A percentile compares a stretch with the other conserved stretches of the same genome.
phyloP scores from a whole-genome alignment of 2,329 filamentous ascomycete genomes.

The Metarhizium robertsii region DNA sequence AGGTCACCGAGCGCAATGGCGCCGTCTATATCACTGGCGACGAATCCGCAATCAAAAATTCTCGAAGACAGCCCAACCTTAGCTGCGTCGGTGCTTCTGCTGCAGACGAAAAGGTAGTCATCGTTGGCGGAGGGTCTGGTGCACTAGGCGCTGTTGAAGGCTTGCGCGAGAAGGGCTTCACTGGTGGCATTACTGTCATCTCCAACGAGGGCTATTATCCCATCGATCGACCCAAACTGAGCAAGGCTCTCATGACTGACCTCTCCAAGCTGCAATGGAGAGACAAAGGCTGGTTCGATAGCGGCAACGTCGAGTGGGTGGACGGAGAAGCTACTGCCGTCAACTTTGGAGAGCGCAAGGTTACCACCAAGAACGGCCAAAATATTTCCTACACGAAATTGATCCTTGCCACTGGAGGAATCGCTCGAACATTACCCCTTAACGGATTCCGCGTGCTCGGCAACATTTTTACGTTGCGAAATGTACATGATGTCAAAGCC shows the following conservation, averaged over 20 bases:
- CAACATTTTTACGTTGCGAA: conserved; percentile 81
- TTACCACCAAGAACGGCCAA: conserved; percentile 65
- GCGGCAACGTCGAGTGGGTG: conserved; percentile 46
- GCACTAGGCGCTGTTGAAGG: conserved; percentile 74
- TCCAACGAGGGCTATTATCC: conserved; percentile 76
- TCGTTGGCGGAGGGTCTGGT: conserved; percentile 82
- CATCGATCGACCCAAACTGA: conserved; percentile 91
- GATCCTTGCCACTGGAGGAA: conserved; percentile 80
- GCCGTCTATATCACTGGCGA: conserved; percentile 78
- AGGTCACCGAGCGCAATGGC: conserved; percentile 70
- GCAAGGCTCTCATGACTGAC: conserved; percentile 84
- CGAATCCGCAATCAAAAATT: conserved; percentile 67
- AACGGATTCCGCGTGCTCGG: conserved; percentile 76
- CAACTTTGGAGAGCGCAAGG: conserved; percentile 64
- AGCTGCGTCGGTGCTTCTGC: conserved; percentile 48
- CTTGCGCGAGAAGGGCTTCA: conserved; percentile 72
- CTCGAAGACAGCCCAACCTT: conserved; percentile 63
- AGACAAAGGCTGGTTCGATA: conserved; percentile 67
- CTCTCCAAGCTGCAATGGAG: conserved; percentile 68
- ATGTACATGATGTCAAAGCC: conserved; percentile 63
- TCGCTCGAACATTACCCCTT: conserved; percentile 64
- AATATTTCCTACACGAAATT: conserved; percentile 77
- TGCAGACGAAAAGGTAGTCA: conserved; percentile 54
- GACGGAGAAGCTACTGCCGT: conserved; percentile 60
- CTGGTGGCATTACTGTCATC: conserved; percentile 72